Base-by-base conservation (phyloP, 371 early-diverging fungal species). In the Saksenaea vasiformis region DNA sequence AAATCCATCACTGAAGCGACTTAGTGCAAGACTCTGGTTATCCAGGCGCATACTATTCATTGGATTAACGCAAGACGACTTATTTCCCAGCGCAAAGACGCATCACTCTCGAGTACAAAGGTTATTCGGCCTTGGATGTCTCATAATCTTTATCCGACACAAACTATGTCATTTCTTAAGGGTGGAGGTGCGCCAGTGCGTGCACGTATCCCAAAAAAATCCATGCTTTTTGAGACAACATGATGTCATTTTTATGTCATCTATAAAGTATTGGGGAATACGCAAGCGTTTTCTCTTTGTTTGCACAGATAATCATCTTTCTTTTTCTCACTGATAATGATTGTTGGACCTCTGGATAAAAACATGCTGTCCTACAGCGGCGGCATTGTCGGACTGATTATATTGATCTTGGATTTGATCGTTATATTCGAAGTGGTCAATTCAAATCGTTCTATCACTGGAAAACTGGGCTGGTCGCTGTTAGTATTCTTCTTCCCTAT, bases 401-500 rank as follows among this genome's bases (percentile, higher is more conserved):
- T 86, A 61, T 71, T 86, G 43, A 82, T 86, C 60, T 73, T 86
- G 55, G 84, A 86, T 64, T 67, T 86, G 37, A 84, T 85, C 64
- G 83, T 80, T 57, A 79, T 87, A 66, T 85, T 85, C 63, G 87
- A 87, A 71, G 77, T 87, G 31, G 69, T 85, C 70, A 85, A 83
- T 70, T 87, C 87, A 0, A 84, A 73, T 60, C 81, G 87, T 38
- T 67, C 69, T 27, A 65, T 81, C 22, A 61, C 70, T 44, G 73
- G 77, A 62, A 87, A 87, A 70, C 62, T 87, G 4, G 80, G 76
- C 66, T 84, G 85, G 87, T 77, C 84, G 36, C 72, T 85, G 15
- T 72, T 87, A 5, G 78, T 87, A 67, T 87, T 87, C 70, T 71
- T 87, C 74, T 87, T 87, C 76, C 87, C 87, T 27, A 68, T 87